Percentiles rank a stretch among this genome's conserved stretches.
Evolutionary conservation across 2,329 filamentous ascomycete genomes (phyloP).

Genomic region (Sarocladiaceae sp.): DNA sequence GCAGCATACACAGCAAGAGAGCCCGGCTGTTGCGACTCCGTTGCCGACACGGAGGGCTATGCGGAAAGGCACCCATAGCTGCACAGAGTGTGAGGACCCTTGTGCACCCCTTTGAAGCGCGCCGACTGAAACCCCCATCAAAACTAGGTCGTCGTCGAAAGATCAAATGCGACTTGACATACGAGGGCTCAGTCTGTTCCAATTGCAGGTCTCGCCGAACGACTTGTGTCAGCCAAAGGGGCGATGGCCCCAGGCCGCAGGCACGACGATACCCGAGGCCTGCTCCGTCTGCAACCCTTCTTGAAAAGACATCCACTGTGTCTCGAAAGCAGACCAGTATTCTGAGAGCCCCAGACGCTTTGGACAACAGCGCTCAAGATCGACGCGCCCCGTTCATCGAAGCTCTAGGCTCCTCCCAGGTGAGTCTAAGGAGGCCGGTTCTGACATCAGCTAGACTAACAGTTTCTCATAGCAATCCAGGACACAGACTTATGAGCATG

Average conservation of each 20-base stretch:
- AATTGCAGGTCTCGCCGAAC: slow-evolving; percentile 23
- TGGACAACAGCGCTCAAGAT: slow-evolving; percentile 11
- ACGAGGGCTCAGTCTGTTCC: slow-evolving; percentile 33
- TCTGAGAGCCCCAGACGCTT: not conserved
- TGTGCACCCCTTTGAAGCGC: slow-evolving; percentile 2
- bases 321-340: not conserved
- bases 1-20: too few species aligned
- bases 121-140: not conserved
- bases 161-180: slow-evolving; percentile 35
- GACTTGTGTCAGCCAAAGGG: slow-evolving; percentile 13
- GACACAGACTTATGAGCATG: too few species aligned
- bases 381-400: slow-evolving; percentile 9
- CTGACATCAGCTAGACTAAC: too few species aligned
- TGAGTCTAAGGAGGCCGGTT: too few species aligned
- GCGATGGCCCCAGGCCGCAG: slow-evolving; percentile 8
- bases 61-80: slow-evolving; percentile 21
- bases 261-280: too few species aligned
- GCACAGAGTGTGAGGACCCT: slow-evolving; percentile 20
- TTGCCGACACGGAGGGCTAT: slow-evolving; percentile 14
- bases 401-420: slow-evolving; percentile 9
- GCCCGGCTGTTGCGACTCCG: slow-evolving; percentile 2
- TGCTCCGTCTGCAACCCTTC: slow-evolving; percentile 8
- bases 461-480: too few species aligned
- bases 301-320: not conserved
- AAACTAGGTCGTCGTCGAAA: slow-evolving; percentile 39